Evolutionary conservation across 2,329 filamentous ascomycete species (phyloP).

Genomic region (Gnomoniopsis smithogilvyi): DNA sequence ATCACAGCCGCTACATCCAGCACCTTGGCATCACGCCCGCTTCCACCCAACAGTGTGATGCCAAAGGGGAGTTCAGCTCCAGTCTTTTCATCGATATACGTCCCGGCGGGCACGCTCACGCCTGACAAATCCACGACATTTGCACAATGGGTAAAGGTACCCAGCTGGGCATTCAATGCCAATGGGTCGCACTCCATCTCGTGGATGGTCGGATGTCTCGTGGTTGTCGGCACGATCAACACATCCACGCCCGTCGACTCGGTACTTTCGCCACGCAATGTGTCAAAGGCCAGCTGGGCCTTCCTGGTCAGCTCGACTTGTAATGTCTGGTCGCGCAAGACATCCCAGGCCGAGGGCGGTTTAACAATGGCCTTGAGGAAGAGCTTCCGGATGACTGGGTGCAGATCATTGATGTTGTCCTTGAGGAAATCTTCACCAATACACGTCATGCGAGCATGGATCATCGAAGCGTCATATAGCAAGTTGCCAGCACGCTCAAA

Average conservation of each 20-base stretch:
- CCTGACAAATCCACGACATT: constrained; percentile 55
- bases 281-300: constrained; percentile 19
- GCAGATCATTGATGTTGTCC: constrained; percentile 35
- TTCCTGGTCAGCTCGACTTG: constrained; percentile 40
- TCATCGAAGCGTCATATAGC: constrained; percentile 49
- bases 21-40: constrained; percentile 36
- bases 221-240: constrained; percentile 48
- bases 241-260: constrained; percentile 35
- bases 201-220: constrained; percentile 40
- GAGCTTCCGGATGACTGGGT: constrained; percentile 46
- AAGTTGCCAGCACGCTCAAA: constrained; percentile 48
- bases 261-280: not conserved
- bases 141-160: constrained; percentile 50
- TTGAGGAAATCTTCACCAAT: constrained; percentile 33
- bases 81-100: constrained; percentile 23
- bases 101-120: constrained; percentile 44
- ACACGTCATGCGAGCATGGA: constrained; percentile 47
- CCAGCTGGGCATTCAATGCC: constrained; percentile 43
- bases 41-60: constrained; percentile 37
- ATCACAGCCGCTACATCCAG: constrained; percentile 29
- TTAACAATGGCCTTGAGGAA: constrained; percentile 36
- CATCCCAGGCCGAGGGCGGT: constrained; percentile 39
- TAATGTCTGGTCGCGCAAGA: constrained; percentile 44
- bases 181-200: constrained; percentile 49
- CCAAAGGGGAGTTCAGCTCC: constrained; percentile 37